Evolutionary conservation across 257 asterid species (phyloP), one percentile per base, ranked within the genome.

Genomic region (Salvia miltiorrhiza): DNA sequence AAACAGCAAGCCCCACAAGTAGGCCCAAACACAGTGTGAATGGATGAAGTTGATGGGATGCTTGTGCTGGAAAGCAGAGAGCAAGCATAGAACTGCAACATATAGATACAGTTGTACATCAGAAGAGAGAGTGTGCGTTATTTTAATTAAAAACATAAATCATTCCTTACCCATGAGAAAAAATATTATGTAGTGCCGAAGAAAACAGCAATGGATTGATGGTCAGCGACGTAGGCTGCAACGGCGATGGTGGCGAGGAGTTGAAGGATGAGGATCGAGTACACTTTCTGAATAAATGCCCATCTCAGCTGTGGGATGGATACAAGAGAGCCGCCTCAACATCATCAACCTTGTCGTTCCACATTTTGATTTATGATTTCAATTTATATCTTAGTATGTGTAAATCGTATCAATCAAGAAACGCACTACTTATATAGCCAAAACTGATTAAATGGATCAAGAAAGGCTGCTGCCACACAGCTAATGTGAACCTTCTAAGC

Each of bases 241-340:
- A 80, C 76, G 68, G 70, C 89, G 64, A 86, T 49, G 24, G 91
- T 84, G 45, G 73, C 44, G 2, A 85, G 64, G 68, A 86, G 73
- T 65, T 88, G 93, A 3, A 80, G 0, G 4, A 71, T 39, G 14
- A 88, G 70, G 24, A 86, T 86, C 0, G 82, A 62, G 48, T 88
- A 88, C 1, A 86, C 80, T 75, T 88, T 88, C 41, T 87, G 76
- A 21, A 88, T 83, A 47, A 88, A 88, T 14, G 71, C 70, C 91
- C 96, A 86, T 45, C 85, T 80, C 73, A 88, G 80, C 53, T 78
- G 66, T 7, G 87, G 89, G 66, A 65, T 11, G 88, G 93, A 61
- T 83, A 78, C 43, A 86, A 47, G n/a, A 73, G 83, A 43, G 67
- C 50, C 35, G 67, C 60, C 49, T 89, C 93, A 83, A 83, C 19